phyloP scores from a whole-genome alignment of 2,329 filamentous ascomycete species.

The Teratosphaeria destructans region DNA sequence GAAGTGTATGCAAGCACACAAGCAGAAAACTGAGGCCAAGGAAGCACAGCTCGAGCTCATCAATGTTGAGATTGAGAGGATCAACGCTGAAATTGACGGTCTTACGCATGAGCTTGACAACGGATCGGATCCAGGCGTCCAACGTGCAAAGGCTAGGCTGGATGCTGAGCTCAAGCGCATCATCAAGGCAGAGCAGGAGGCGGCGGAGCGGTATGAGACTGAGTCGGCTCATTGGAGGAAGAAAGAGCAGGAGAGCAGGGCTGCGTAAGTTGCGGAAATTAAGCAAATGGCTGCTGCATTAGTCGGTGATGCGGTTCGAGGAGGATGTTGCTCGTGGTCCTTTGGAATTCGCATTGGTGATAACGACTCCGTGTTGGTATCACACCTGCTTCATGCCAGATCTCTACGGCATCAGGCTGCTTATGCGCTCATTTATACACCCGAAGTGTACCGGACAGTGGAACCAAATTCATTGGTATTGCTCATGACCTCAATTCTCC shows the following conservation, averaged over 20 bases:
- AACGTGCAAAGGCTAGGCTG: not conserved
- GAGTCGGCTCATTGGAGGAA: not conserved
- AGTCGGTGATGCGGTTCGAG: not conserved
- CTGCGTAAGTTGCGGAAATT: not conserved
- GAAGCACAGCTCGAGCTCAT: not conserved
- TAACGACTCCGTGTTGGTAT: too few species aligned
- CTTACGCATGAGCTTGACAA: not conserved
- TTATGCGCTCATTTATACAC: too few species aligned
- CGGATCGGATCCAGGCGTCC: not conserved
- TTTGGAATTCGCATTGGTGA: too few species aligned
- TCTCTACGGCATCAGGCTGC: too few species aligned
- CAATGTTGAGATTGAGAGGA: not conserved
- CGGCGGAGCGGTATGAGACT: not conserved
- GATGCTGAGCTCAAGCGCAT: not conserved
- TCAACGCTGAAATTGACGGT: not conserved
- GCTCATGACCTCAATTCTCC: too few species aligned
- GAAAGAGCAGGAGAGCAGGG: not conserved
- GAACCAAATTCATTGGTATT: too few species aligned
- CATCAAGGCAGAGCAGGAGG: not conserved
- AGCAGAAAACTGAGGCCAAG: not conserved
- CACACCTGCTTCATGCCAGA: too few species aligned
- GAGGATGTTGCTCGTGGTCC: too few species aligned
- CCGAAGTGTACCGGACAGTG: too few species aligned
- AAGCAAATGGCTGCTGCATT: not conserved
- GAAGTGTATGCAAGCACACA: not conserved